Conservation (phyloP, 2,329 filamentous ascomycete genomes). For the Aspergillus chevalieri region DNA sequence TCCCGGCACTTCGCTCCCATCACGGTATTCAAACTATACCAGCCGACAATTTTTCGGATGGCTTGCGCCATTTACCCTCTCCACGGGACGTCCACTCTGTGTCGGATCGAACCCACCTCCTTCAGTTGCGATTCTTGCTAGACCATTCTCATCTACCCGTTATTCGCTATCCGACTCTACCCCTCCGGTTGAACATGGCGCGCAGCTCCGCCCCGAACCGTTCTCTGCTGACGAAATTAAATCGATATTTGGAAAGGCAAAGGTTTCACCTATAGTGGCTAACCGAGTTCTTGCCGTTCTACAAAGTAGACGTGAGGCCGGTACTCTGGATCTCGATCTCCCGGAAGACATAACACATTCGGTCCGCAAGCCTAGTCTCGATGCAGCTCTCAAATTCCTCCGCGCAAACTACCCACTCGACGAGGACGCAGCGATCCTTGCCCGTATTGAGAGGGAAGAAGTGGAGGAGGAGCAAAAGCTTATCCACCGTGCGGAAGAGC, state of each 20-base stretch:
- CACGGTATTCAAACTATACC: conserved; percentile 13
- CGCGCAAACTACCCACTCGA: conserved; percentile 39
- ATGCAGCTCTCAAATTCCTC: conserved; percentile 37
- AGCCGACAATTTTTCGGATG: conserved; percentile 6
- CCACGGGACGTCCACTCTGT: background rate
- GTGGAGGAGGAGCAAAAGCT: conserved; percentile 32
- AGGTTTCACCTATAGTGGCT: conserved; percentile 24
- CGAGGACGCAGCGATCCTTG: conserved; percentile 45
- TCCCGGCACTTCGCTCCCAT: conserved; percentile 15
- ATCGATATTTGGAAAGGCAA: conserved; percentile 28
- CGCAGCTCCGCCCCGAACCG: conserved; percentile 21
- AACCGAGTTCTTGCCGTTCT: conserved; percentile 36
- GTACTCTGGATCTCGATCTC: conserved; percentile 41
- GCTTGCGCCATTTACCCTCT: background rate
- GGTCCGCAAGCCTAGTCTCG: conserved; percentile 27
- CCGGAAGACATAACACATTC: conserved; percentile 33
- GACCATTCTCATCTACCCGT: conserved; percentile 17
- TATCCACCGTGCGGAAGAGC: conserved; percentile 31
- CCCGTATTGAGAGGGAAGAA: conserved; percentile 37
- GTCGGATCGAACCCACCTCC: background rate
- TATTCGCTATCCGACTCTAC: conserved; percentile 10
- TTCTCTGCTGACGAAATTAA: conserved; percentile 30
- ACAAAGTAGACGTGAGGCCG: conserved; percentile 38
- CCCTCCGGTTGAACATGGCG: conserved; percentile 19
- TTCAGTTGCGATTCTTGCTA: background rate